A percentile compares a stretch with the other conserved stretches of the same genome.
Evolutionary conservation across 2,329 filamentous ascomycete species (phyloP).

Genomic region (Penicillium polonicum): DNA sequence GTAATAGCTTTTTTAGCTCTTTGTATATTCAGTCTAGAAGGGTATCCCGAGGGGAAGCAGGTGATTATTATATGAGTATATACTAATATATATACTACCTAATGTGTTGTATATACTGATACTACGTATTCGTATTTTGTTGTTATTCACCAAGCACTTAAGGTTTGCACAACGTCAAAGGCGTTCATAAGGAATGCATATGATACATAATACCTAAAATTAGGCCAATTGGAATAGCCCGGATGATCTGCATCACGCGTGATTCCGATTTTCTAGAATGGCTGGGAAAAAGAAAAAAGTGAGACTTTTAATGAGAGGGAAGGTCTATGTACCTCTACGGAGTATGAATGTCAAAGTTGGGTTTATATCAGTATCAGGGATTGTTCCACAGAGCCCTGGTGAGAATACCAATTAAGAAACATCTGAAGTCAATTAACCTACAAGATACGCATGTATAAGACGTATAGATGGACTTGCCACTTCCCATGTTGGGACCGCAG

Average conservation of each 20-base stretch:
- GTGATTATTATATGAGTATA: no score
- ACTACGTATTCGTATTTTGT: no score
- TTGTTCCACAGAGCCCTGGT: background rate
- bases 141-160: no score
- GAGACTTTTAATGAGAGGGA: background rate
- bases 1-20: background rate
- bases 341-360: background rate
- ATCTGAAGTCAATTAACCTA: no score
- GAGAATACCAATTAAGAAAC: no score
- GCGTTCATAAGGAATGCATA: background rate
- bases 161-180: background rate
- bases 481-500: background rate
- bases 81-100: no score
- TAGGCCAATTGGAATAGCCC: background rate
- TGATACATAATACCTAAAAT: background rate
- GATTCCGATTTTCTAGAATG: background rate
- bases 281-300: background rate
- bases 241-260: background rate
- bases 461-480: background rate
- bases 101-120: no score
- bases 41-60: no score
- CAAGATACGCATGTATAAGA: no score
- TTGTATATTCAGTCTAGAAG: background rate
- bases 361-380: background rate
- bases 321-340: background rate